A percentile compares a stretch with the other conserved stretches of the same genome.
Evolutionary conservation across 768 basidiomycete species (phyloP).

Genomic region (Leccinum subtestaceum): DNA sequence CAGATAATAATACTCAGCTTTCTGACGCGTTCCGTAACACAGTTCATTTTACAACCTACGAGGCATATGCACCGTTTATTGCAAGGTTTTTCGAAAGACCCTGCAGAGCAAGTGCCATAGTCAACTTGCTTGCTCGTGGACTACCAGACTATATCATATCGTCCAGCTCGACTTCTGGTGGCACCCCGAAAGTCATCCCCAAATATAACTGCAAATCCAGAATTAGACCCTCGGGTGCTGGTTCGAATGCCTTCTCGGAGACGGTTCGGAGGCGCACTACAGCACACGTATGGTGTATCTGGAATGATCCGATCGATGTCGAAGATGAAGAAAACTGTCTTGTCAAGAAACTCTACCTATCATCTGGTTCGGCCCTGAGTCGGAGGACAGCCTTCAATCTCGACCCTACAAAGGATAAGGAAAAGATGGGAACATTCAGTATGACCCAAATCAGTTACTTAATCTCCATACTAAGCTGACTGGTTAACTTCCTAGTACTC

Average conservation of each 20-base stretch:
- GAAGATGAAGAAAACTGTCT: not conserved
- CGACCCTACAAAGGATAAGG: not conserved
- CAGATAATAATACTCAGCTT: not conserved
- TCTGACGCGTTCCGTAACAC: conserved; percentile 10
- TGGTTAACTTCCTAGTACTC: not conserved
- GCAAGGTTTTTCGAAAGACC: conserved; percentile 8
- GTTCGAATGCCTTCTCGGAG: not conserved
- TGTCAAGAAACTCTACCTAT: not conserved
- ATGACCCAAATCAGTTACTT: not conserved
- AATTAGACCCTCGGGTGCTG: not conserved
- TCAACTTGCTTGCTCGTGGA: conserved; percentile 17
- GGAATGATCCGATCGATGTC: not conserved
- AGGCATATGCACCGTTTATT: conserved; percentile 15
- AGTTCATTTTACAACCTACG: conserved; percentile 13
- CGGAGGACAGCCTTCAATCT: not conserved
- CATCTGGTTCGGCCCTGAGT: not conserved
- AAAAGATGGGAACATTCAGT: not conserved
- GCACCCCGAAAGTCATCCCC: conserved; percentile 9
- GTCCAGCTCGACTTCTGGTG: conserved; percentile 21
- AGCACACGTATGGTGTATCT: not conserved
- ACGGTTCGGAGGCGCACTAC: conserved; percentile 5
- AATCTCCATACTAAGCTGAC: not conserved
- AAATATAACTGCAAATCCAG: conserved; percentile 6
- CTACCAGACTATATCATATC: conserved; percentile 14
- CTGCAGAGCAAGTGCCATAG: conserved; percentile 1